Base-by-base conservation (phyloP, 192 early-diverging fungal genomes). In the Gigaspora rosea region DNA sequence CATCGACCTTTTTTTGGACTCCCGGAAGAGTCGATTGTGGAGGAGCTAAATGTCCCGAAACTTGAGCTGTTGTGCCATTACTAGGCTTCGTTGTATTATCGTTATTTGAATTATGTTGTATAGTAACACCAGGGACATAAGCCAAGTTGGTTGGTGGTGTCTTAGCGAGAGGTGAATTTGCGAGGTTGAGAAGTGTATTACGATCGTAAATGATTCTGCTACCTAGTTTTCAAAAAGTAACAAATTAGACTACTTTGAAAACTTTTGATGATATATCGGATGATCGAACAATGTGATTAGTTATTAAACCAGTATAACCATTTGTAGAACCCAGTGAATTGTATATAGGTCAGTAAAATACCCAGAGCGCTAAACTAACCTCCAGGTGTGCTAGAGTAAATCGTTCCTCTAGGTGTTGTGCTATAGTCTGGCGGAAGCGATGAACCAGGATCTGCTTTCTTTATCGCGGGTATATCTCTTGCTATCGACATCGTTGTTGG, bases 141-240 rank as follows among this genome's bases (percentile, higher is more conserved):
- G 85, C 86, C 77, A 91, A 77, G 63, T 84, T 84, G 59, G 76
- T 80, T 54, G 90, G 90, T 32, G 87, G 88, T 18, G 87, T 87
- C 68, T 88, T 84, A 11, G 88, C 82, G 71, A 92, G 68, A 16
- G 89, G 88, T 63, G 88, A 89, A 80, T 87, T 88, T 27, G 87
- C 85, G 41, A 92, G 84, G 73, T 85, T 85, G 62, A 91, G 73
- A 66, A 92, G 79, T 20, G 87, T 89, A 65, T 79, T 80, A 56
- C 88, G 89, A 73, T 90, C 88, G 75, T 92, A 92, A 64, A 87
- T 86, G 59, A 89, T 89, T 66, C 88, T 88, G 73, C 87, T 86
- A 59, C 90, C 90, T 88, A 77, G n/a, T 66, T 18, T n/a, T 66
- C 15, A 56, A 20, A 66, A 18, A 41, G 16, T 41, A 47, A 18